Evolutionary conservation across 2,329 filamentous ascomycete species (phyloP).

Genomic region (Nigrograna mackinnonii): DNA sequence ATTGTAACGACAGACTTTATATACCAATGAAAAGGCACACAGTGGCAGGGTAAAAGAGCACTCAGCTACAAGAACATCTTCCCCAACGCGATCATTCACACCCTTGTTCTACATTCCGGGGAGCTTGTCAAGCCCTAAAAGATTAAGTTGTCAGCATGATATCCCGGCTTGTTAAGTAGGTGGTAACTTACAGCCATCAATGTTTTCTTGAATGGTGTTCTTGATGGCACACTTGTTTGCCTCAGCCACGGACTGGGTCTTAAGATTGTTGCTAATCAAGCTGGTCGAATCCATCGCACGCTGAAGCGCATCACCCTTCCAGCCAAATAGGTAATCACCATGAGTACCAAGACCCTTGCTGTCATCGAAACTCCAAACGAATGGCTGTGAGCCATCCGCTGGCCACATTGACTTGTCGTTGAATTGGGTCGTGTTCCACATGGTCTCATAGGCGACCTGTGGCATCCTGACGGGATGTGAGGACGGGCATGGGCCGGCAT

Average conservation of each 20-base stretch:
- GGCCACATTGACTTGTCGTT: constrained; percentile 25
- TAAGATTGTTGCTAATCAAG: constrained; percentile 8
- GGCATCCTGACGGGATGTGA: constrained; percentile 33
- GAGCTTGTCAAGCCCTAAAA: constrained; percentile 2
- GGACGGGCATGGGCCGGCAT: constrained; percentile 24
- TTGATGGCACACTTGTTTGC: constrained; percentile 30
- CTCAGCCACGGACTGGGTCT: constrained; percentile 21
- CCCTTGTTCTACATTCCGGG: too few relatives aligned
- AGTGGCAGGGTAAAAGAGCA: too few relatives aligned
- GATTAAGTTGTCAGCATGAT: background rate
- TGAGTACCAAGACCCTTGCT: constrained; percentile 31
- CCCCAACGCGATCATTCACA: too few relatives aligned
- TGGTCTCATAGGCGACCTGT: constrained; percentile 34
- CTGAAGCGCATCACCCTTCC: constrained; percentile 31
- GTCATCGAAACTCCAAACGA: constrained; percentile 28
- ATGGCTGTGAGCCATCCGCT: constrained; percentile 25
- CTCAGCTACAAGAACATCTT: too few relatives aligned
- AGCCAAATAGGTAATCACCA: constrained; percentile 28
- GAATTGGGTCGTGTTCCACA: constrained; percentile 33
- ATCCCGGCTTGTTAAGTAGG: background rate
- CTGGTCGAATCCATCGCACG: constrained; percentile 18
- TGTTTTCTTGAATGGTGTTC: constrained; percentile 22
- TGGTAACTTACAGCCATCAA: constrained; percentile 21
- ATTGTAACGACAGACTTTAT: too few relatives aligned
- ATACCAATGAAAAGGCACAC: too few relatives aligned